Conservation (phyloP, 306 rosid genomes). For the Prunus armeniaca region DNA sequence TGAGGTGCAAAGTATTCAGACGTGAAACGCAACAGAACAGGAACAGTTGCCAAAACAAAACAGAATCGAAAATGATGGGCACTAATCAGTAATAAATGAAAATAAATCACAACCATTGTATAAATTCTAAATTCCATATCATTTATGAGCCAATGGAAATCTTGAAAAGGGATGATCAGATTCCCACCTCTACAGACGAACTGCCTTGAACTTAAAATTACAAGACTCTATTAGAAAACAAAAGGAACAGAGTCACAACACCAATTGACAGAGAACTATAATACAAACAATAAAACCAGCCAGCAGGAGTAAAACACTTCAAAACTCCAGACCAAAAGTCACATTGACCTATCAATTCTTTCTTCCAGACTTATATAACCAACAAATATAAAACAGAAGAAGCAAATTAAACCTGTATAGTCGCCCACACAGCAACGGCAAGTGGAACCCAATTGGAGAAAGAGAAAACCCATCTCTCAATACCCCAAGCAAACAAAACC, state of each 20-base stretch:
- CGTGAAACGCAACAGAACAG: neutral
- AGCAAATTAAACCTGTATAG: slow-evolving; percentile 62
- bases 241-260: neutral
- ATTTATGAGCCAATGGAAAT: neutral
- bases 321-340: neutral
- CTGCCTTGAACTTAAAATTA: neutral
- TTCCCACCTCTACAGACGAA: neutral
- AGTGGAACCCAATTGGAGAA: slow-evolving; percentile 87
- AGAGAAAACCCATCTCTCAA: slow-evolving; percentile 87
- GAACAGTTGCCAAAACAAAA: neutral
- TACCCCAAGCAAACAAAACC: slow-evolving; percentile 64
- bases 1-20: neutral
- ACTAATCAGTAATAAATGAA: neutral
- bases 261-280: neutral
- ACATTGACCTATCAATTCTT: neutral
- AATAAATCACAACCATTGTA: neutral
- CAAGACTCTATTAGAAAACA: neutral
- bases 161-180: slow-evolving; percentile 1
- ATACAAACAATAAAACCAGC: neutral
- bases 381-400: neutral
- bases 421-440: slow-evolving; percentile 69
- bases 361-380: neutral
- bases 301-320: neutral
- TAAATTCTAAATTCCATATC: neutral
- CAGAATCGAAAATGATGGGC: neutral